A percentile compares a stretch with the other conserved stretches of the same genome.
Conservation (phyloP, 163 green algal genomes). For the Chlorella variabilis region DNA sequence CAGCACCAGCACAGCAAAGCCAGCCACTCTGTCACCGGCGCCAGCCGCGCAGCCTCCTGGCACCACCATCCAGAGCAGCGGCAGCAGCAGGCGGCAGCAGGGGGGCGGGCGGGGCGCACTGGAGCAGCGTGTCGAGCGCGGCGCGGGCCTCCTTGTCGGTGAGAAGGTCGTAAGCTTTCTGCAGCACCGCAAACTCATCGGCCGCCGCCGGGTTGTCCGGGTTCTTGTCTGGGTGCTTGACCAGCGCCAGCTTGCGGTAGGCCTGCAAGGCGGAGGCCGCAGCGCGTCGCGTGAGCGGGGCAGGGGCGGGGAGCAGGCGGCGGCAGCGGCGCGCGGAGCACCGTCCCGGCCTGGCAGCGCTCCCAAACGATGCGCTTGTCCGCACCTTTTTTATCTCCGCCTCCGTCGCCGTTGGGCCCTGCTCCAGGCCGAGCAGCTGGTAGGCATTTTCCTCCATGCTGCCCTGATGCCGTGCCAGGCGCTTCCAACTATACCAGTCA, state of each 20-base stretch:
- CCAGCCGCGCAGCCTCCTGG: background rate
- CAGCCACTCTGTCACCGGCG: no score
- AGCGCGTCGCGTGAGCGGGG: background rate
- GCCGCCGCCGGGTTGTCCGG: slow-evolving; percentile 77
- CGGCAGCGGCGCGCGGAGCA: background rate
- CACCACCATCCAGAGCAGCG: background rate
- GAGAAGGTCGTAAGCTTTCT: slow-evolving; percentile 88
- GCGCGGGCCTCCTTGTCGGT: slow-evolving; percentile 65
- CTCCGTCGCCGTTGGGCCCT: slow-evolving; percentile 58
- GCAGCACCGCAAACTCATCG: slow-evolving; percentile 49
- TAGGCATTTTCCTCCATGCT: slow-evolving; percentile 68
- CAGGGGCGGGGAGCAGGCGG: no score
- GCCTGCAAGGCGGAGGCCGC: slow-evolving; percentile 55
- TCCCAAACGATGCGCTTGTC: no score
- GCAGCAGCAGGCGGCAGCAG: slow-evolving; percentile 1
- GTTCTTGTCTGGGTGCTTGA: slow-evolving; percentile 91
- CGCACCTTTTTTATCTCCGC: slow-evolving; percentile 79
- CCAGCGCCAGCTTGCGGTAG: slow-evolving; percentile 75
- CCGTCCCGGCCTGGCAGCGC: no score
- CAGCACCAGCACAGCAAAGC: no score
- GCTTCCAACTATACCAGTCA: no score
- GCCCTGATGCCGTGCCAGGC: background rate
- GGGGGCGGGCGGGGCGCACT: no score
- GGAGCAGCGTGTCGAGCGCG: slow-evolving; percentile 74
- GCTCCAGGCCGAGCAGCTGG: slow-evolving; percentile 64